phyloP scores from a whole-genome alignment of 2,329 filamentous ascomycete genomes.

The Coniochaeta sp. region DNA sequence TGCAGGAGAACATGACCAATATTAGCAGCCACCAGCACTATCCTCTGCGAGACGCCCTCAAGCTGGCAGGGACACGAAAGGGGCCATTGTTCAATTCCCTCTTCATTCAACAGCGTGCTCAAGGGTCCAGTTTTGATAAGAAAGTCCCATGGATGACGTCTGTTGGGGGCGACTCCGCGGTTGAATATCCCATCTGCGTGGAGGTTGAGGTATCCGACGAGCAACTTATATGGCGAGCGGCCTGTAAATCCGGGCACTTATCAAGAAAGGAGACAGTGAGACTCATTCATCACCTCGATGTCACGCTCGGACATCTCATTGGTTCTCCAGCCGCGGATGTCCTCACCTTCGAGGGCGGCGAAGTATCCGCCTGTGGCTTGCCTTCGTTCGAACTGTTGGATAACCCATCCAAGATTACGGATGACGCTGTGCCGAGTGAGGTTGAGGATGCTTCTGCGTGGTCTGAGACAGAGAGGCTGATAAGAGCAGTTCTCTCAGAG shows the following conservation, averaged over 20 bases:
- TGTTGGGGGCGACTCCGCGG: constrained; percentile 53
- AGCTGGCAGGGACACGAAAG: constrained; percentile 28
- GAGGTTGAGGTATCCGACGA: constrained; percentile 63
- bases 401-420: not conserved
- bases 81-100: constrained; percentile 44
- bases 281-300: constrained; percentile 54
- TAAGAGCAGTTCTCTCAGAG: constrained; percentile 41
- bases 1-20: constrained; percentile 62
- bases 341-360: constrained; percentile 42
- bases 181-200: constrained; percentile 76
- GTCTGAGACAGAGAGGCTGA: constrained; percentile 24
- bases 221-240: constrained; percentile 61
- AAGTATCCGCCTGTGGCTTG: constrained; percentile 61
- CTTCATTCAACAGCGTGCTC: constrained; percentile 44
- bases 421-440: not conserved
- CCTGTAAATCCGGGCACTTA: constrained; percentile 54
- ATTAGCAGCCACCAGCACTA: constrained; percentile 70
- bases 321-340: constrained; percentile 37
- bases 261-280: constrained; percentile 33
- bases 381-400: constrained; percentile 27
- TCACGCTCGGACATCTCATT: constrained; percentile 50
- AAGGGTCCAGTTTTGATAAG: not conserved
- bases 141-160: constrained; percentile 48
- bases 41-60: constrained; percentile 64
- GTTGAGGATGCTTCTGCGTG: constrained; percentile 16